Evolutionary conservation across 2,329 filamentous ascomycete genomes (phyloP), one percentile per base, ranked within the genome.

Genomic region (Didymellaceae sp.): DNA sequence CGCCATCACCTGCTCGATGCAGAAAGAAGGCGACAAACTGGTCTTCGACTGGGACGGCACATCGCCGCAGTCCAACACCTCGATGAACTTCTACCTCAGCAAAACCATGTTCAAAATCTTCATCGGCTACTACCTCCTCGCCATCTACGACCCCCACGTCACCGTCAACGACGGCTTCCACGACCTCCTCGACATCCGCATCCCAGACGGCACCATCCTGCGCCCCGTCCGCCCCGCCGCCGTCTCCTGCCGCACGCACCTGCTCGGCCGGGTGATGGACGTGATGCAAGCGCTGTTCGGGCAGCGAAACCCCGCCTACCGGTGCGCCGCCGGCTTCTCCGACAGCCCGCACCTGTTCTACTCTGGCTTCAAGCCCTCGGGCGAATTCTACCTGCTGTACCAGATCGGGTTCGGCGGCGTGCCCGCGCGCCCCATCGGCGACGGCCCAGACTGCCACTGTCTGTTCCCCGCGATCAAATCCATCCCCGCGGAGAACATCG

Each of bases 41-140:
- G 61, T 70, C 1, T 80, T 80, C 55, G 78, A 80, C 63, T 80
- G 78, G 75, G 71, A 71, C 32, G 78, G 78, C 8, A 80, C 78
- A 1, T 75, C 74, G 1, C 78, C 77, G 0, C 78, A 80, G 54
- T 77, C 75, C 8, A 70, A 74, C 46, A 73, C 71, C 1, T 72
- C 73, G 10, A 77, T 80, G 67, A 80, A 81, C 57, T 80, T 76
- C 45, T 80, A 77, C 52, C 70, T 80, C 2, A 78, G 74, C 0
- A 72, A 75, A 14, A 79, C 75, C 16, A 77, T 79, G 76, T 80
- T 81, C 67, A 78, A 77, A 45, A 80, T 81, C 74, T 80, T 80
- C 52, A 75, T 80, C 33, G 78, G 76, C 0, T 79, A 77, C 55
- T 76, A 76, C 48, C 67, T 80, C 3, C 71, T 80, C n/a, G 77